phyloP scores from a whole-genome alignment of 371 early-diverging fungal species.

The Apophysomyces elegans region DNA sequence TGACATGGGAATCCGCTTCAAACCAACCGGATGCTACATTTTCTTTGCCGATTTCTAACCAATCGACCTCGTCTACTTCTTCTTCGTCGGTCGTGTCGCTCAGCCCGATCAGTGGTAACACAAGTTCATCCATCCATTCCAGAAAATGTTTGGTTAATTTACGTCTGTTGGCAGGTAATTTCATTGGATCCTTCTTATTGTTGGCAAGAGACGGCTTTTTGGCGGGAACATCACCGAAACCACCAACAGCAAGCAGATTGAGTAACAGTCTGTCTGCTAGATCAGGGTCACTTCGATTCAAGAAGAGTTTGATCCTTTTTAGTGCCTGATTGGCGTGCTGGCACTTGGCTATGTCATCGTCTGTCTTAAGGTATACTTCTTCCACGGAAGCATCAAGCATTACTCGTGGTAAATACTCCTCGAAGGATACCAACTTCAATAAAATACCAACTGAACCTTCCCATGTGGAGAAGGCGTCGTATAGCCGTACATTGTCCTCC shows the following conservation, averaged over 20 bases:
- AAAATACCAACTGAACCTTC: constrained; percentile 38
- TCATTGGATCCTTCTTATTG: constrained; percentile 32
- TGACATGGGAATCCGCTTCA: constrained; percentile 44
- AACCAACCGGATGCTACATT: constrained; percentile 41
- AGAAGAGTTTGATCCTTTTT: constrained; percentile 29
- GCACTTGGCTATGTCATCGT: constrained; percentile 25
- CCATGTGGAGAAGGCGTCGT: constrained; percentile 41
- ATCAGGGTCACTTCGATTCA: constrained; percentile 31
- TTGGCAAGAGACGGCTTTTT: constrained; percentile 9
- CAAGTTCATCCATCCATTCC: constrained; percentile 55
- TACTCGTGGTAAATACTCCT: constrained; percentile 39
- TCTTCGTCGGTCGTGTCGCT: constrained; percentile 24
- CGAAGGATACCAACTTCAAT: constrained; percentile 41
- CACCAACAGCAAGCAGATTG: constrained; percentile 28
- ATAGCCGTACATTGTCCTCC: constrained; percentile 29
- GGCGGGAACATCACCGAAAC: constrained; percentile 17
- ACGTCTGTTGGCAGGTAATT: constrained; percentile 38
- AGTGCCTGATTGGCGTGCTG: constrained; percentile 31
- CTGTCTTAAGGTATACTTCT: constrained; percentile 27
- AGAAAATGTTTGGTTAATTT: constrained; percentile 39
- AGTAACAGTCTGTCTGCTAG: constrained; percentile 33
- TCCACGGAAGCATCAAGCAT: constrained; percentile 43
- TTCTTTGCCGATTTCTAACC: constrained; percentile 20
- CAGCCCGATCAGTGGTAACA: constrained; percentile 42
- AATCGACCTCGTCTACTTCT: constrained; percentile 23